Percentiles rank a stretch among this genome's conserved stretches.
Evolutionary conservation across 2,329 filamentous ascomycete genomes (phyloP).

Genomic region (Metarhizium anisopliae): DNA sequence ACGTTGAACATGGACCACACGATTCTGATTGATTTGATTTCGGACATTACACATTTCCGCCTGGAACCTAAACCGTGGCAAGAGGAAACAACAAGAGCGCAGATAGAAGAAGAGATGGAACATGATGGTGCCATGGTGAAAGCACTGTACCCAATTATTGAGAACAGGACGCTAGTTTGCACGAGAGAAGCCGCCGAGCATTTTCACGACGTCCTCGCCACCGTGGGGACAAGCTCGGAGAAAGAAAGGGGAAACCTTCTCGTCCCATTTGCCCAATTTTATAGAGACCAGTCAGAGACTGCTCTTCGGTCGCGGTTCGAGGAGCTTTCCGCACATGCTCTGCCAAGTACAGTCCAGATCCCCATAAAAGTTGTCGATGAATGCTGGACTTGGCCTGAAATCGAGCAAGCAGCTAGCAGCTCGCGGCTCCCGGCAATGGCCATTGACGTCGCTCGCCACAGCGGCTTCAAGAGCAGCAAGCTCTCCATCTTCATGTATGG

Average conservation of each 20-base stretch:
- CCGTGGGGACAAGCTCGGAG: slow-evolving; percentile 29
- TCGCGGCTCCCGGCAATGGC: slow-evolving; percentile 23
- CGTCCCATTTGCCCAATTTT: slow-evolving; percentile 17
- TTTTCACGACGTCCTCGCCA: slow-evolving; percentile 26
- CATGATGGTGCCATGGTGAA: slow-evolving; percentile 23
- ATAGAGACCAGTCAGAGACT: slow-evolving; percentile 5
- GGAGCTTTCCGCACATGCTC: slow-evolving; percentile 21
- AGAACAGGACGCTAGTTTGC: slow-evolving; percentile 24
- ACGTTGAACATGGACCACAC: slow-evolving; percentile 33
- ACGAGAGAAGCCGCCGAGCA: slow-evolving; percentile 29
- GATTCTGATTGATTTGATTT: slow-evolving; percentile 30
- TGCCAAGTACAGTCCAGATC: slow-evolving; percentile 24
- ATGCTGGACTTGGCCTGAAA: slow-evolving; percentile 17
- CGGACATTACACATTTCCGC: slow-evolving; percentile 28
- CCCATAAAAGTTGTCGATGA: slow-evolving; percentile 23
- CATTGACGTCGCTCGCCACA: slow-evolving; percentile 21
- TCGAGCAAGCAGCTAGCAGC: slow-evolving; percentile 15
- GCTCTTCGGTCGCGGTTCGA: slow-evolving; percentile 19
- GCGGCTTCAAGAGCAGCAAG: slow-evolving; percentile 26
- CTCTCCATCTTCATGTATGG: slow-evolving; percentile 31
- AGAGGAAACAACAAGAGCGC: slow-evolving; percentile 19
- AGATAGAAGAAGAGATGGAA: slow-evolving; percentile 26
- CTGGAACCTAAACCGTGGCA: slow-evolving; percentile 26
- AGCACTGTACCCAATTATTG: slow-evolving; percentile 26
- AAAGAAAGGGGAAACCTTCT: slow-evolving; percentile 25